Percentiles rank a stretch among this genome's conserved stretches.
phyloP scores from a whole-genome alignment of 164 flowering plant genomes.

The Stephania cephalantha region DNA sequence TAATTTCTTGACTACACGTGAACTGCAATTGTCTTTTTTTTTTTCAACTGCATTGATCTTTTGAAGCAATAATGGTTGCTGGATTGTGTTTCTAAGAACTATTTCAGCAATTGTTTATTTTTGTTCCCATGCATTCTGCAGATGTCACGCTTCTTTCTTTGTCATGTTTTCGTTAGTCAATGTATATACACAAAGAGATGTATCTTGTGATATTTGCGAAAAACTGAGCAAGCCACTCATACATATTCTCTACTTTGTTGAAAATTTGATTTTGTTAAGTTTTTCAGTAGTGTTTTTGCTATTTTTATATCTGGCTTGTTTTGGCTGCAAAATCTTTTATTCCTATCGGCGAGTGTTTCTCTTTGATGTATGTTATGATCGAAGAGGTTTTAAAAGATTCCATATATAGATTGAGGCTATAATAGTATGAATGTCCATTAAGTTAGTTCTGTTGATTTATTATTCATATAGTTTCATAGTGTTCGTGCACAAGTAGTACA shows the following conservation, averaged over 20 bases:
- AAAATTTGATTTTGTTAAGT: not conserved
- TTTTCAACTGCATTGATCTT: not conserved
- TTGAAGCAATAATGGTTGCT: not conserved
- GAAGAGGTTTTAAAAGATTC: not conserved
- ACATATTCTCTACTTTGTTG: not conserved
- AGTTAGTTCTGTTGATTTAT: not conserved
- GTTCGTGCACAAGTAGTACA: too few relatives aligned
- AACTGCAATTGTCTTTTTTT: not conserved
- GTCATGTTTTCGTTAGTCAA: not conserved
- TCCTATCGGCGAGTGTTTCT: not conserved
- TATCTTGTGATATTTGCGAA: not conserved
- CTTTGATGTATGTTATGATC: not conserved
- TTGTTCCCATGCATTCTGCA: not conserved
- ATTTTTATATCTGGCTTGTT: not conserved
- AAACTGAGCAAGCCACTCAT: not conserved
- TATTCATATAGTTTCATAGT: not conserved
- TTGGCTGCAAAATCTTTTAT: not conserved
- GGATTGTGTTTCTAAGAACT: not conserved
- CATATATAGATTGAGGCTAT: not conserved
- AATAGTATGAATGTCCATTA: not conserved
- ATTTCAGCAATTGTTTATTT: not conserved
- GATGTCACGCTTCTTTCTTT: not conserved
- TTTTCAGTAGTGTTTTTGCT: not conserved
- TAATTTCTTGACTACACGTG: constrained; percentile 18
- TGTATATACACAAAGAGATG: not conserved